phyloP scores from a whole-genome alignment of 352 stramenopile genomes.

The Phytophthora nicotianae region DNA sequence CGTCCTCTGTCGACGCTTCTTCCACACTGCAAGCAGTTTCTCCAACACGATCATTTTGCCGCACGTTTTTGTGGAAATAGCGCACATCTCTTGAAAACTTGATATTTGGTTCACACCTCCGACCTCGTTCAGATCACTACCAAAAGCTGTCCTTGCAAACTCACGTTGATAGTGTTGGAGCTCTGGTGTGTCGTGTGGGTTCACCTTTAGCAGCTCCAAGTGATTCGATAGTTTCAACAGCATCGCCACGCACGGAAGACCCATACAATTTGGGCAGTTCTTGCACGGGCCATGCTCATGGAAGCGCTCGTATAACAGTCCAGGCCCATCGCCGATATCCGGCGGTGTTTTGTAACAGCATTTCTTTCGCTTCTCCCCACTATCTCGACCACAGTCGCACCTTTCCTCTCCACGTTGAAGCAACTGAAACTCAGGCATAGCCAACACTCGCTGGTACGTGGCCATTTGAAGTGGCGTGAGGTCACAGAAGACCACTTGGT shows the following conservation, averaged over 20 bases:
- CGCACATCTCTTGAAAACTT: conserved; percentile 59
- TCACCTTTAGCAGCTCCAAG: conserved; percentile 81
- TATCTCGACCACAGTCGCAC: conserved; percentile 73
- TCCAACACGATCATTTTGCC: conserved; percentile 85
- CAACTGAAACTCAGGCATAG: conserved; percentile 76
- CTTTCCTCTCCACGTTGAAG: conserved; percentile 62
- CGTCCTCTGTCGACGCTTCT: conserved; percentile 66
- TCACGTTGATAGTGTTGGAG: conserved; percentile 59
- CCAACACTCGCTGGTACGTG: conserved; percentile 71
- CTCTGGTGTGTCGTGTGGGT: conserved; percentile 51
- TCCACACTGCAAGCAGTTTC: conserved; percentile 70
- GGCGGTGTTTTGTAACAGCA: conserved; percentile 66
- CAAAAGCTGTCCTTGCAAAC: conserved; percentile 69
- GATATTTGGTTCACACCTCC: conserved; percentile 65
- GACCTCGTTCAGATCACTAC: conserved; percentile 52
- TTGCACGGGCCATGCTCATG: conserved; percentile 56
- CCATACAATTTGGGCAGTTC: conserved; percentile 76
- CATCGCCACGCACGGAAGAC: conserved; percentile 72
- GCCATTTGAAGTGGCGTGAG: conserved; percentile 73
- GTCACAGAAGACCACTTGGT: conserved; percentile 85
- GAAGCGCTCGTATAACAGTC: conserved; percentile 71
- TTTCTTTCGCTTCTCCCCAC: conserved; percentile 55
- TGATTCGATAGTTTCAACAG: conserved; percentile 83
- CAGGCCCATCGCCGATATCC: conserved; percentile 29
- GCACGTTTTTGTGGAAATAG: conserved; percentile 72